Base-by-base conservation (phyloP, 2,329 filamentous ascomycete genomes). In the Graphium sp. region DNA sequence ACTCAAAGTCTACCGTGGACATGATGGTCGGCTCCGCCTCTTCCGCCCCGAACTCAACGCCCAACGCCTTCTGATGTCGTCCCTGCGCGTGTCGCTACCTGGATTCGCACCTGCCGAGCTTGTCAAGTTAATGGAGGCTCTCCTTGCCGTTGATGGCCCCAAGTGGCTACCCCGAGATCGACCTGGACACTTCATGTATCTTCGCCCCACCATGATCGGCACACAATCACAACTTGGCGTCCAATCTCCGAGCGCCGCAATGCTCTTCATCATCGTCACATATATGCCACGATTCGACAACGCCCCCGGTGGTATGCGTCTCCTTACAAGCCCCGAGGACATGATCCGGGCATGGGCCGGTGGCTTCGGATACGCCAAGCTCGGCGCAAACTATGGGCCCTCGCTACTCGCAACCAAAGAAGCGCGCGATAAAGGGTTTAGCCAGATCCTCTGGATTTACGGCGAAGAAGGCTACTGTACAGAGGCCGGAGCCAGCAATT, bases 371-470 rank as follows among this genome's bases (percentile, higher is more conserved):
- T 85, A 78, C 46, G 83, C 84, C 35, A 94, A 94, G 56, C 69
- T 94, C 19, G 85, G 85, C 31, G 85, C 85, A 35, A 94, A 93
- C 60, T 94, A 93, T 50, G 85, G 85, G 0, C 85, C 85, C 12
- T 75, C 70, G 13, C 62, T 94, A 30, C 62, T 82, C 30, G 80
- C 82, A 4, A 84, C 84, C 27, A 64, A 65, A 12, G 78, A 85
- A 49, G 85, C 85, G 4, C 59, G 73, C 32, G 58, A 56, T 8
- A 56, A 67, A 22, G 85, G 87, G 0, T 94, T 73, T 53, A 70
- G 87, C 45, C 87, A 94, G 62, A 77, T 94, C 32, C 66, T 94
- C n/a, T 94, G 85, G 85, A 64, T 94, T 28, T 89, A 92, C 44
- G 83, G 83, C 2, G 52, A 68, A 22, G 64, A 87, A 40, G 69